phyloP scores from a whole-genome alignment of 805 yeast genomes.

The Yueomyces sinensis region DNA sequence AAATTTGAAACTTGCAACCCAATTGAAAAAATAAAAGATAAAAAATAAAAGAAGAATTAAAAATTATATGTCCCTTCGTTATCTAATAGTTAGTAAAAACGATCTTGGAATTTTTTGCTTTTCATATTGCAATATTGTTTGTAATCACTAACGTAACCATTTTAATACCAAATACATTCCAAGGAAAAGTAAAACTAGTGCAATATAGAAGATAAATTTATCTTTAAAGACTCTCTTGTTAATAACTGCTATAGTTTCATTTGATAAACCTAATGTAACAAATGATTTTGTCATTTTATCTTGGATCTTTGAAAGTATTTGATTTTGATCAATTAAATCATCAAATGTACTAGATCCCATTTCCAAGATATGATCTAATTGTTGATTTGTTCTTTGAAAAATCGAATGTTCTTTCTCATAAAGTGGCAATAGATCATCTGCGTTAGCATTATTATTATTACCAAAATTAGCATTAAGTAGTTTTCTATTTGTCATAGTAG shows the following conservation, averaged over 20 bases:
- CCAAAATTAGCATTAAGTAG: conserved; percentile 15
- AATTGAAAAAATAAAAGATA: no score
- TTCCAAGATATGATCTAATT: conserved; percentile 78
- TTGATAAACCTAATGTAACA: conserved; percentile 74
- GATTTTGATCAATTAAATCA: conserved; percentile 77
- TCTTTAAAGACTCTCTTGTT: conserved; percentile 78
- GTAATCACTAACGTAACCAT: conserved; percentile 43
- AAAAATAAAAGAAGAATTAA: no score
- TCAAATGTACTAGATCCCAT: conserved; percentile 80
- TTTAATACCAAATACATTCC: conserved; percentile 53
- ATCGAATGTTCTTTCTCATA: conserved; percentile 52
- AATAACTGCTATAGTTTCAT: conserved; percentile 65
- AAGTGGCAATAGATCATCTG: conserved; percentile 16
- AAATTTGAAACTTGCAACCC: no score
- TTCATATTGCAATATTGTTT: no score
- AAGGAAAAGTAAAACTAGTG: conserved; percentile 47
- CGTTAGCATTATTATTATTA: conserved; percentile 1
- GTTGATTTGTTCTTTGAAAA: conserved; percentile 58
- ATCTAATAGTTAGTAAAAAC: no score
- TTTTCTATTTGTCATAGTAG: conserved; percentile 21
- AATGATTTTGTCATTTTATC: conserved; percentile 51
- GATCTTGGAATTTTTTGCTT: no score
- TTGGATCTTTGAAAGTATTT: conserved; percentile 50
- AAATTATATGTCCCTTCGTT: no score
- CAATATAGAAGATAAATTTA: conserved; percentile 74